These are phyloP conservation scores for Sporothrix pseudoabietina DNA, from an alignment of 2,329 filamentous ascomycete genomes.

Conservation along the genomic window DNA sequence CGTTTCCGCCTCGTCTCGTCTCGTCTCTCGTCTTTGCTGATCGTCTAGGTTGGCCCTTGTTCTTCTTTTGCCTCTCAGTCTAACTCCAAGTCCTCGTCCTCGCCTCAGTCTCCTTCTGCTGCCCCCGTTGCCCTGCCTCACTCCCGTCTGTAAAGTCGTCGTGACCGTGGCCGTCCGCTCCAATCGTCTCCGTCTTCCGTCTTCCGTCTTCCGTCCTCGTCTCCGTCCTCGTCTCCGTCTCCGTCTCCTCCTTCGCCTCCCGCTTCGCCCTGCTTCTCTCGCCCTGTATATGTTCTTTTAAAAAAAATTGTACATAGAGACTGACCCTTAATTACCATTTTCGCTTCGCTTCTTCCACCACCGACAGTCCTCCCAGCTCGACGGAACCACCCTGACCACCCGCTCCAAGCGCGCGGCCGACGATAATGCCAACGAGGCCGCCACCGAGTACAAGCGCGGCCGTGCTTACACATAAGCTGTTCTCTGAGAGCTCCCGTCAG, in stretches of 20 bases:
- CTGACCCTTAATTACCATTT: not conserved
- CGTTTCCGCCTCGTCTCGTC: too few relatives aligned
- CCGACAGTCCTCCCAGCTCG: conserved; percentile 1
- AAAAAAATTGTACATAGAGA: not conserved
- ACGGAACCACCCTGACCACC: conserved; percentile 16
- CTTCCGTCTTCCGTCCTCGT: not conserved
- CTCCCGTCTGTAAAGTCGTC: conserved; percentile 6
- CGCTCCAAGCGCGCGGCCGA: conserved; percentile 24
- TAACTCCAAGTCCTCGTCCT: not conserved
- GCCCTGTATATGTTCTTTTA: not conserved
- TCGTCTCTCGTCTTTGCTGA: not conserved
- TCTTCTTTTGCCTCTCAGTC: not conserved
- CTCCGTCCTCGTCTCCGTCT: not conserved
- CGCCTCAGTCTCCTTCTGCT: not conserved
- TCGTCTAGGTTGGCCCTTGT: not conserved
- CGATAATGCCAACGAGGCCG: conserved; percentile 11
- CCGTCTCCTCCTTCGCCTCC: conserved; percentile 3
- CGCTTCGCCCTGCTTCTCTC: not conserved
- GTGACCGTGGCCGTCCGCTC: not conserved
- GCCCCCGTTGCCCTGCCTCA: conserved; percentile 3
- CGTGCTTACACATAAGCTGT: not conserved
- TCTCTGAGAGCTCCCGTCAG: not conserved
- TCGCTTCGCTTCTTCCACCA: not conserved
- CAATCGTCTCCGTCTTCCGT: not conserved
- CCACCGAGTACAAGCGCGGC: conserved; percentile 24